A percentile compares a stretch with the other conserved stretches of the same genome.
phyloP scores from a whole-genome alignment of 2,329 filamentous ascomycete genomes.

The Colletotrichum somersetense region DNA sequence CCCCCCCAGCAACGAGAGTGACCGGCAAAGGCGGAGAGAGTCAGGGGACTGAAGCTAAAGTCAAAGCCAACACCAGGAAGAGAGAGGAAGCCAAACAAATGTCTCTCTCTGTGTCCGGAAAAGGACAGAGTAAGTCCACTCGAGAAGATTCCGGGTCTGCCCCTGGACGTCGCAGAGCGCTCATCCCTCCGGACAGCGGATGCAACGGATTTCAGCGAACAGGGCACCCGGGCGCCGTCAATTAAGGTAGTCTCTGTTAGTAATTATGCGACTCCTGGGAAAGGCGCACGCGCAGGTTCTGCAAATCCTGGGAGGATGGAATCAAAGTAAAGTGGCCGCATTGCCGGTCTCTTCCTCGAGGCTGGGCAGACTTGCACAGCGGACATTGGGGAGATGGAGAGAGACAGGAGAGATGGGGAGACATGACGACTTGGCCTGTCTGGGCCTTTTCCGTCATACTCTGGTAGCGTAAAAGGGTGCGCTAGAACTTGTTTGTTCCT shows the following conservation, averaged over 20 bases:
- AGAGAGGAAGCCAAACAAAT: conserved; percentile 3
- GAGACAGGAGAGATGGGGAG: neutral
- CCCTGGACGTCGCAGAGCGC: neutral
- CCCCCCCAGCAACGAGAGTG: neutral
- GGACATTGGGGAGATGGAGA: neutral
- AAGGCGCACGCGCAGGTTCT: conserved; percentile 10
- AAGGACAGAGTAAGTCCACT: neutral
- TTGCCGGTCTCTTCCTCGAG: neutral
- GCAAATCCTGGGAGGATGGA: neutral
- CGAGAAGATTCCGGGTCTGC: neutral
- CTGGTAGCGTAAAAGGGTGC: conserved; percentile 9
- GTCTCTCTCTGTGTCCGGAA: neutral
- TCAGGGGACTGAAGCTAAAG: neutral
- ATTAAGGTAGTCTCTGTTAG: conserved; percentile 32
- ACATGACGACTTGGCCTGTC: neutral
- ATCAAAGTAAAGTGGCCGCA: neutral
- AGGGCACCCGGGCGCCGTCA: conserved; percentile 10
- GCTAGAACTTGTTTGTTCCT: conserved; percentile 31
- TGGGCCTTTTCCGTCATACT: neutral
- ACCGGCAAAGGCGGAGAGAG: neutral
- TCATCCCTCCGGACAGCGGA: neutral
- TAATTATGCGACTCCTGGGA: conserved; percentile 29
- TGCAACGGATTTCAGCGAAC: conserved; percentile 27
- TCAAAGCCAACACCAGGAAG: neutral
- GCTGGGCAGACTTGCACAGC: neutral